Base-by-base conservation (phyloP, 2,329 filamentous ascomycete genomes). In the Chaetomium strumarium region DNA sequence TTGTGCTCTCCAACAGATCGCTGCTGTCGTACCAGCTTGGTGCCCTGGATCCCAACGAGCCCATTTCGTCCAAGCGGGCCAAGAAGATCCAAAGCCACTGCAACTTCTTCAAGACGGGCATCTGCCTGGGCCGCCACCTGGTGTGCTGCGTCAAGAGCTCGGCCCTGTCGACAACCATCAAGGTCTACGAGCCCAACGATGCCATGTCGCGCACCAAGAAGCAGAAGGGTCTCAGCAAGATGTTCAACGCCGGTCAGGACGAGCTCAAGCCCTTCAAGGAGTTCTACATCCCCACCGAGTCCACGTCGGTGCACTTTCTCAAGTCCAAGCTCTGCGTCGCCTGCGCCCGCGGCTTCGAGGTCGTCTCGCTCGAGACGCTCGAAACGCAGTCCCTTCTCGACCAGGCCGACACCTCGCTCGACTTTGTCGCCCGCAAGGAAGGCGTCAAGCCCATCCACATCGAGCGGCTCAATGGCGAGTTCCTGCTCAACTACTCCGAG, bases 141-240 rank as follows among this genome's bases (percentile, higher is more conserved):
- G 93, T 99, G 30, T 97, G 92, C 72, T 95, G 90, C 62, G 93
- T 97, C 64, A 97, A 96, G 75, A 95, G 90, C 38, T 92, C 88
- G 16, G 88, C 91, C 3, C 75, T 97, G 31, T 96, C 90, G 48
- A 95, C 90, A 13, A 97, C 92, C 2, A 96, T 99, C 75, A 97
- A 97, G 72, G 93, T 97, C n/a, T 97, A 90, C 70, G 92, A 99
- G 72, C 93, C 93, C 1, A 96, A 95, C 72, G 93, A 97, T 67
- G 87, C 90, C 57, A 86, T 95, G 78, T 86, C 87, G 50, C 93
- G 91, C 74, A 89, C 88, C 53, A 95, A 93, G 75, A 96, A 95
- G 75, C 95, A 96, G 67, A 93, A 91, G 64, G 92, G 93, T 16
- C 85, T 99, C 55, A 86, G 88, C 60, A 96, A 95, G 73, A 95